Conservation (phyloP, 2,329 filamentous ascomycete species). For the Beauveria caledonica region DNA sequence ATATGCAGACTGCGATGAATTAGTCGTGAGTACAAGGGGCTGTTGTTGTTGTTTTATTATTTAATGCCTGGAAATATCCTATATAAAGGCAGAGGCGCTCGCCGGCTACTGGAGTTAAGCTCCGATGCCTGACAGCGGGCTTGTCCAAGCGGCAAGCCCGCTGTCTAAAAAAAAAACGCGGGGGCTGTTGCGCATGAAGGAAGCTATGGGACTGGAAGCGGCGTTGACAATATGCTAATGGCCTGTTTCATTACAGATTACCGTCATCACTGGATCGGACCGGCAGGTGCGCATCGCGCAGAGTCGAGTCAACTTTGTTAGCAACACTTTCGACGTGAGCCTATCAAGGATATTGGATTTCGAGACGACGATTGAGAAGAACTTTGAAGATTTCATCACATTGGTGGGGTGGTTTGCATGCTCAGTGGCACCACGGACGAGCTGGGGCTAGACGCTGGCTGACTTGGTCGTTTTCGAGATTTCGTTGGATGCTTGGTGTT, state of each 20-base stretch:
- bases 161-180: too few species aligned
- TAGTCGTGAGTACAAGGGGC: not conserved
- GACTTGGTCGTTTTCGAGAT: too few species aligned
- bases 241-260: not conserved
- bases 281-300: not conserved
- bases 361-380: not conserved
- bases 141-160: too few species aligned
- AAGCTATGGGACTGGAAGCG: not conserved
- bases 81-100: too few species aligned
- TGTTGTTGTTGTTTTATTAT: too few species aligned
- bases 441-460: not conserved
- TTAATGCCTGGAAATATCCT: too few species aligned
- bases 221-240: not conserved
- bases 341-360: not conserved
- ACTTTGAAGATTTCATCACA: not conserved
- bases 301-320: not conserved
- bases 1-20: not conserved
- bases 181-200: not conserved
- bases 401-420: not conserved
- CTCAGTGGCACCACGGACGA: not conserved
- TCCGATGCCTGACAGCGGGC: too few species aligned
- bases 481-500: not conserved
- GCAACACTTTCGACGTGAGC: not conserved
- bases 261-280: not conserved
- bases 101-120: too few species aligned